Evolutionary conservation across 2,329 filamentous ascomycete genomes (phyloP).

Genomic region (Exophiala oligosperma): DNA sequence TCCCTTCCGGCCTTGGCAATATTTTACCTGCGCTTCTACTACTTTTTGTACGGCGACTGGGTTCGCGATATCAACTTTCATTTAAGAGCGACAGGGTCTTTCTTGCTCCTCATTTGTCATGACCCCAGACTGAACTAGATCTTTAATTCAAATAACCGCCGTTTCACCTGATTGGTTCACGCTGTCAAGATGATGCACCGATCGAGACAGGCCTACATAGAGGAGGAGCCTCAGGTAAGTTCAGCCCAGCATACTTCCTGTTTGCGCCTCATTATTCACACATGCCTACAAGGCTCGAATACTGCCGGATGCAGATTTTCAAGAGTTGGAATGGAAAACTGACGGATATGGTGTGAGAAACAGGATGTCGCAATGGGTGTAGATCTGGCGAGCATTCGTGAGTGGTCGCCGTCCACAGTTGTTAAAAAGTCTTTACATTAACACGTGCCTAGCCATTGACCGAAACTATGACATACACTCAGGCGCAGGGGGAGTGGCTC

Average conservation of each 20-base stretch:
- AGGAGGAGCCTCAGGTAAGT: conserved; percentile 74
- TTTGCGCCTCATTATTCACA: conserved; percentile 20
- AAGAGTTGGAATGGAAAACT: conserved; percentile 24
- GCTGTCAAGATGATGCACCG: conserved; percentile 68
- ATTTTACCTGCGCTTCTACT: background rate
- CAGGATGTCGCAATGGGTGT: conserved; percentile 60
- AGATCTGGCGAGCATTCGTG: conserved; percentile 64
- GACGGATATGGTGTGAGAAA: conserved; percentile 33
- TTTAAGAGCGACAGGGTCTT: too few relatives aligned
- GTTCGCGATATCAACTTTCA: too few relatives aligned
- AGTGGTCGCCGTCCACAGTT: conserved; percentile 35
- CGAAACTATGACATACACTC: conserved; percentile 80
- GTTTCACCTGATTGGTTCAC: background rate
- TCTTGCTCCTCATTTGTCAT: too few relatives aligned
- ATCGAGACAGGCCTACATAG: conserved; percentile 87
- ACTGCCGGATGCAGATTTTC: conserved; percentile 3
- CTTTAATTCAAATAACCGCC: background rate
- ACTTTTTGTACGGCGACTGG: too few relatives aligned
- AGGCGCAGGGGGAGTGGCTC: conserved; percentile 61
- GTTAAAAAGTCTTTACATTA: conserved; percentile 3
- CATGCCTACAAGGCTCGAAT: conserved; percentile 26
- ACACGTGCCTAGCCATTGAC: conserved; percentile 58
- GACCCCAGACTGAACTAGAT: background rate
- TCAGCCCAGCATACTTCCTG: background rate
- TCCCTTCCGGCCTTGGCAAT: background rate